Evolutionary conservation across 768 basidiomycete genomes (phyloP).

Genomic region (Clathrus columnatus): DNA sequence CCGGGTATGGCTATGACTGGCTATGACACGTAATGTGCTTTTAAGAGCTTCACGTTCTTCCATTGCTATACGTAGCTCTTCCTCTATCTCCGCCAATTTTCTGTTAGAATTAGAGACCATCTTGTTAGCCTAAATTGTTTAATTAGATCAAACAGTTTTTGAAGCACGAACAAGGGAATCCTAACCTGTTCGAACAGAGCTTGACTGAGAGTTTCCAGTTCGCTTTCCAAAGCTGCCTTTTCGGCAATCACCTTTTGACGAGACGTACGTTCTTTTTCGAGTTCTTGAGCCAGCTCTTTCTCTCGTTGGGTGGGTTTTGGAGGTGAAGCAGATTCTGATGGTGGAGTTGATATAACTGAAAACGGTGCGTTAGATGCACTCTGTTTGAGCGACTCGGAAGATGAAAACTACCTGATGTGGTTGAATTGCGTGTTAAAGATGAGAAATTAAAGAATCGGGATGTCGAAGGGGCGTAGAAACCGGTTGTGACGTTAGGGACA

Average conservation of each 20-base stretch:
- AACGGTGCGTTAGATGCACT: neutral
- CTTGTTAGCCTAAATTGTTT: conserved; percentile 60
- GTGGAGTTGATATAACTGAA: neutral
- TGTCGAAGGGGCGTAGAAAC: neutral
- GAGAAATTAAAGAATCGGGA: conserved; percentile 9
- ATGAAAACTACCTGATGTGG: neutral
- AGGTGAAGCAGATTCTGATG: neutral
- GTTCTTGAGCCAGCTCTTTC: conserved; percentile 36
- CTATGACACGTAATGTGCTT: conserved; percentile 57
- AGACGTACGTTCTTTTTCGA: conserved; percentile 44
- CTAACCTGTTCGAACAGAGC: conserved; percentile 79
- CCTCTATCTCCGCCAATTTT: conserved; percentile 61
- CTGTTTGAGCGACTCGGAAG: neutral
- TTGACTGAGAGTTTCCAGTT: conserved; percentile 70
- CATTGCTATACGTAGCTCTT: conserved; percentile 52
- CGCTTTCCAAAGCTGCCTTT: conserved; percentile 61
- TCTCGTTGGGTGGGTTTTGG: neutral
- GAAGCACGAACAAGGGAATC: neutral
- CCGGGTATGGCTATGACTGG: neutral
- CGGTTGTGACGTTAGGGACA: neutral
- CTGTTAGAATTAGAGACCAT: conserved; percentile 79
- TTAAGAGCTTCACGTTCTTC: conserved; percentile 51
- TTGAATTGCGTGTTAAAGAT: neutral
- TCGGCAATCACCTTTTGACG: conserved; percentile 42
- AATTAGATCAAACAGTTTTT: neutral